Percentiles rank a stretch among this genome's conserved stretches.
Evolutionary conservation across 306 rosid species (phyloP).

Genomic region (Crataegus laevigata): DNA sequence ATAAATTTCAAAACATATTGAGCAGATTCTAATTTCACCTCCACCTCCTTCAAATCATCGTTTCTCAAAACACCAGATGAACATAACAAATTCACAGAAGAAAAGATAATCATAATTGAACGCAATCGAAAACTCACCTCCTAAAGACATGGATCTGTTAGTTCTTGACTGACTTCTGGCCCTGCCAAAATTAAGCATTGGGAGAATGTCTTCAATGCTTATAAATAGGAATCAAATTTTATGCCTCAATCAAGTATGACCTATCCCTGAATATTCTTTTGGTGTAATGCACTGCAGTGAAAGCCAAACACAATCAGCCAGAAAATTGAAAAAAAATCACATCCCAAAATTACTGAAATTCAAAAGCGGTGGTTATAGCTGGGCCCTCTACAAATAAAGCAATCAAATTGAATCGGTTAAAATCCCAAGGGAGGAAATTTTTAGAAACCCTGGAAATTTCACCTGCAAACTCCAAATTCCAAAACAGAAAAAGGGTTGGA

Average conservation of each 20-base stretch:
- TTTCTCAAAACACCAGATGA: background rate
- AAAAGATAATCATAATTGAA: background rate
- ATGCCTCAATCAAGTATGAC: conserved; percentile 29
- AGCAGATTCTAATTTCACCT: background rate
- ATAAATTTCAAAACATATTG: background rate
- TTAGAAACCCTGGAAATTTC: conserved; percentile 1
- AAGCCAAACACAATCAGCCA: conserved; percentile 27
- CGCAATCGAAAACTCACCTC: conserved; percentile 48
- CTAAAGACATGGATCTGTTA: conserved; percentile 63
- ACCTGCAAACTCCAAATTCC: conserved; percentile 3
- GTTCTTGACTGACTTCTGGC: conserved; percentile 60
- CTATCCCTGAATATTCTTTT: conserved; percentile 21
- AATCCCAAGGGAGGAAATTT: conserved; percentile 6
- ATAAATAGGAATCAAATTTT: conserved; percentile 10
- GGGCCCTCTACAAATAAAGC: conserved; percentile 6
- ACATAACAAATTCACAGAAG: background rate
- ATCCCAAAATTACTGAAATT: conserved; percentile 14
- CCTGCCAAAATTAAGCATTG: conserved; percentile 70
- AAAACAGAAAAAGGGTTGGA: conserved; percentile 8
- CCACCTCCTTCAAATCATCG: background rate
- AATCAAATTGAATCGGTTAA: conserved; percentile 14
- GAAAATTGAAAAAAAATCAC: background rate
- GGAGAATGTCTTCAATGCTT: conserved; percentile 19
- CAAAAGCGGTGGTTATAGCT: conserved; percentile 2
- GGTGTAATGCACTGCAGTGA: conserved; percentile 30